phyloP scores from a whole-genome alignment of 2,329 filamentous ascomycete genomes.

The Plenodomus tracheiphilus region DNA sequence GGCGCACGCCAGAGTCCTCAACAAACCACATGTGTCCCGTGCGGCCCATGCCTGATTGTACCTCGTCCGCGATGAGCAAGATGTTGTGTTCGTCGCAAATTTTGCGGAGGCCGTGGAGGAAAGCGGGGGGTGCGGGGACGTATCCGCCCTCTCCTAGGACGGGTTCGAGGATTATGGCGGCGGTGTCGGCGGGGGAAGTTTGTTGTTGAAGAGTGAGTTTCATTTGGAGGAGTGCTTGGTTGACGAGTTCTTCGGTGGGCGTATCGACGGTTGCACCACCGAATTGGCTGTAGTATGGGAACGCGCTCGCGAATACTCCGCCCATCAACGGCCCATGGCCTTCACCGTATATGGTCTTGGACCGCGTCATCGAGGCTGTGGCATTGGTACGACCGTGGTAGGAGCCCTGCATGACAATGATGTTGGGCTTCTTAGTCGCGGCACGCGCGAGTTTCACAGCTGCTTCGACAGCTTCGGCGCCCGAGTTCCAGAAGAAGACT shows the following conservation, averaged over 20 bases:
- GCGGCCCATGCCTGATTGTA: slow-evolving; percentile 50
- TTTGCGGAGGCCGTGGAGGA: slow-evolving; percentile 43
- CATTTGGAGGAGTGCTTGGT: slow-evolving; percentile 28
- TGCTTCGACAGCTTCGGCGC: slow-evolving; percentile 35
- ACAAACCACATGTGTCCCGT: slow-evolving; percentile 51
- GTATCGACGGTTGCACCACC: slow-evolving; percentile 24
- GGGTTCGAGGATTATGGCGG: slow-evolving; percentile 35
- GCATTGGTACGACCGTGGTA: slow-evolving; percentile 37
- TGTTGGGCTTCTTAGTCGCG: slow-evolving; percentile 35
- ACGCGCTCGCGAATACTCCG: slow-evolving; percentile 35
- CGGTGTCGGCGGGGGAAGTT: slow-evolving; percentile 32
- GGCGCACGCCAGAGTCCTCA: slow-evolving; percentile 48
- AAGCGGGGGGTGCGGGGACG: slow-evolving; percentile 30
- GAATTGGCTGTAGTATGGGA: slow-evolving; percentile 37
- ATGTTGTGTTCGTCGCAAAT: slow-evolving; percentile 51
- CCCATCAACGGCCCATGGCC: slow-evolving; percentile 35
- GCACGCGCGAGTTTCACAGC: slow-evolving; percentile 34
- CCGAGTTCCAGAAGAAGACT: slow-evolving; percentile 37
- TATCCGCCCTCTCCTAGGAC: slow-evolving; percentile 37
- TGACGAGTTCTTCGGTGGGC: slow-evolving; percentile 29
- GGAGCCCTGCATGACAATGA: slow-evolving; percentile 39
- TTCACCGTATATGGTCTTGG: slow-evolving; percentile 36
- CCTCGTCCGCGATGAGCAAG: slow-evolving; percentile 50
- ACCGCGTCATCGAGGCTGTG: slow-evolving; percentile 35
- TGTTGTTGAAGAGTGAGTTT: slow-evolving; percentile 32